Evolutionary conservation across 2,329 filamentous ascomycete genomes (phyloP).

Genomic region (Stagonosporopsis cucurbitacearum): DNA sequence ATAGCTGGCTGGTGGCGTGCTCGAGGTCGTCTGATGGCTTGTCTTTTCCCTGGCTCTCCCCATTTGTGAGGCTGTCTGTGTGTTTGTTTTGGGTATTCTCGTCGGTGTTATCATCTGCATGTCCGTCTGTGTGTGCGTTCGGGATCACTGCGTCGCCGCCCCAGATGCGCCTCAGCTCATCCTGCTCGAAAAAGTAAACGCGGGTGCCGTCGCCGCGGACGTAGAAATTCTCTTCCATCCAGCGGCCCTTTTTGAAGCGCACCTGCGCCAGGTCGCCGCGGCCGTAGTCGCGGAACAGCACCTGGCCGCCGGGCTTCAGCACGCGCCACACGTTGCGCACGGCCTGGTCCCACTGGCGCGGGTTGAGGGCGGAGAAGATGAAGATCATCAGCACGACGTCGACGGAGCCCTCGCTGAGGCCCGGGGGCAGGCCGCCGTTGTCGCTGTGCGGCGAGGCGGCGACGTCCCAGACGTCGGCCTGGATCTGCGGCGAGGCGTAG

Average conservation of each 20-base stretch:
- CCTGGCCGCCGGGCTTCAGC: slow-evolving; percentile 89
- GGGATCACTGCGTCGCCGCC: slow-evolving; percentile 47
- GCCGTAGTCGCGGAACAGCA: slow-evolving; percentile 96
- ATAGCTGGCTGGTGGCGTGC: too few relatives aligned
- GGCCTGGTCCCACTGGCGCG: slow-evolving; percentile 81
- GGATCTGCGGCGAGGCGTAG: slow-evolving; percentile 75
- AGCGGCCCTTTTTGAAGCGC: slow-evolving; percentile 93
- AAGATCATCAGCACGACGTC: slow-evolving; percentile 96
- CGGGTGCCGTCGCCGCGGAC: slow-evolving; percentile 92
- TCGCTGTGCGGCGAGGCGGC: slow-evolving; percentile 59
- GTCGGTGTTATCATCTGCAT: too few relatives aligned
- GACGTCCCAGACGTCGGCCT: slow-evolving; percentile 95
- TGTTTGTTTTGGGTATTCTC: too few relatives aligned
- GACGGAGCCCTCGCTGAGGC: slow-evolving; percentile 76
- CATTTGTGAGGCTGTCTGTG: too few relatives aligned
- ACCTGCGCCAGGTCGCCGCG: slow-evolving; percentile 95
- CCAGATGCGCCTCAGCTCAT: slow-evolving; percentile 85
- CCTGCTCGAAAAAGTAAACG: slow-evolving; percentile 95
- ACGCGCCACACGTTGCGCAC: slow-evolving; percentile 81
- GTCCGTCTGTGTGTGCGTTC: too few relatives aligned
- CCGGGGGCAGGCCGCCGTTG: slow-evolving; percentile 70
- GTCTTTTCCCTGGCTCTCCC: too few relatives aligned
- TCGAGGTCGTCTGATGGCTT: too few relatives aligned
- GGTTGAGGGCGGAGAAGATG: slow-evolving; percentile 91
- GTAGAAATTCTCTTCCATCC: slow-evolving; percentile 96